Evolutionary conservation across 2,329 filamentous ascomycete genomes (phyloP), one percentile per base, ranked within the genome.

Genomic region (Fusarium floridanum): DNA sequence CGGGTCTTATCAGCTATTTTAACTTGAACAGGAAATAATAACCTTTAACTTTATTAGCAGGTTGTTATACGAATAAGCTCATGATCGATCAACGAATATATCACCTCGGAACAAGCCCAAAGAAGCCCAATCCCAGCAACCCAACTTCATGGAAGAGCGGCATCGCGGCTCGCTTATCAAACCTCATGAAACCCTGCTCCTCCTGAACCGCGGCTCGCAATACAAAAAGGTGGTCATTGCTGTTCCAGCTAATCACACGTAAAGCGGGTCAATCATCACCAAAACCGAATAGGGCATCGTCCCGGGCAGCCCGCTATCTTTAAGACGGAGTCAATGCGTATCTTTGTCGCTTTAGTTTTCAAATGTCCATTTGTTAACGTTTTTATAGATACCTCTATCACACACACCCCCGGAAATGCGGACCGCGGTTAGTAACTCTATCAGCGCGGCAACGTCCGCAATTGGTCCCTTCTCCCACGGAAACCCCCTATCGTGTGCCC

Each of bases 391-490:
- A 66, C 36, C 53, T 22, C 37, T 34, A 34, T 8, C 22, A 29
- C 16, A 17, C 20, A 16, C 24, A 14, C 22, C 53, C 56, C 64
- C 34, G 64, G 55, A 61, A 45, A 60, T 34, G 56, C 66, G 66
- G 66, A 69, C 66, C 66, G 66, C 66, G 66, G 61, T 62, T 61
- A 20, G 27, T 22, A 66, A 61, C 43, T 61, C 56, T 56, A 69
- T 65, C 62, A 69, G 66, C 66, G 66, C 66, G 66, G 66, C 55
- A 69, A 66, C 24, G 55, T 6, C 56, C 34, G 29, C 20, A 41
- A 69, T 69, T 66, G 66, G 66, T 24, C 17, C 3, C 3, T 34
- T 56, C 17, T 55, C 20, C 32, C 39, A 22, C 41, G 41, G 12
- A 48, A 60, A 53, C 16, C 48, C 48, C 48, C 64, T 50, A 61